Base-by-base conservation (phyloP, 345 rosid species). In the Rhodamnia argentea region DNA sequence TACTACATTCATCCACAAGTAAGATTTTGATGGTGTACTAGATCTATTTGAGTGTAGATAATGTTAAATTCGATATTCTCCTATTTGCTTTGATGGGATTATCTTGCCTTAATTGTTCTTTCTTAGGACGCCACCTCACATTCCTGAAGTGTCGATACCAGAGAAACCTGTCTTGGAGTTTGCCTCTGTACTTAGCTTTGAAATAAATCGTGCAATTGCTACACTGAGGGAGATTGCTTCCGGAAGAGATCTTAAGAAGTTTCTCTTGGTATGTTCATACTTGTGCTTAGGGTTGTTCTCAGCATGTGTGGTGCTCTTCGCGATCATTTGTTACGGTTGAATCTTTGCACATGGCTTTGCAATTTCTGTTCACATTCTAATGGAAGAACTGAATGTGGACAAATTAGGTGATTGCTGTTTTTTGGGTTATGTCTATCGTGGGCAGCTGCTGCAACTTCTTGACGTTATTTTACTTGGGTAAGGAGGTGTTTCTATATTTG, bases 1-100 rank as follows among this genome's bases (percentile, higher is more conserved):
- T 47, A 86, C 89, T 84, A 90, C 93, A 82, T 95, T 96, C 86
- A 94, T 98, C 86, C 93, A 94, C 93, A 98, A 98, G 99, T 98
- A 91, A 90, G 97, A 32, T 40, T 56, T 87, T 86, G 23, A 11
- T 86, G 27, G 58, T 76, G 16, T 64, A 84, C 47, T 54, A 27
- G 42, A 57, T 54, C 24, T 44, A 83, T 40, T 29, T 37, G 15
- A 27, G 60, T 24, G 44, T 83, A 15, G 62, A 53, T 52, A 83
- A 27, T 83, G 84, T 27, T 54, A 20, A 20, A 82, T 82, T 82
- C 0, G 37, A 51, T 52, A 32, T 26, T 27, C 18, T 26, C 26
- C 53, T 23, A 52, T 52, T 37, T 64, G 37, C 54, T 62, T 85
- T 85, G 82, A 47, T 40, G 50, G 42, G 84, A 29, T 83, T 83